Evolutionary conservation across 352 stramenopile genomes (phyloP).

Genomic region (Phytophthora idaei): DNA sequence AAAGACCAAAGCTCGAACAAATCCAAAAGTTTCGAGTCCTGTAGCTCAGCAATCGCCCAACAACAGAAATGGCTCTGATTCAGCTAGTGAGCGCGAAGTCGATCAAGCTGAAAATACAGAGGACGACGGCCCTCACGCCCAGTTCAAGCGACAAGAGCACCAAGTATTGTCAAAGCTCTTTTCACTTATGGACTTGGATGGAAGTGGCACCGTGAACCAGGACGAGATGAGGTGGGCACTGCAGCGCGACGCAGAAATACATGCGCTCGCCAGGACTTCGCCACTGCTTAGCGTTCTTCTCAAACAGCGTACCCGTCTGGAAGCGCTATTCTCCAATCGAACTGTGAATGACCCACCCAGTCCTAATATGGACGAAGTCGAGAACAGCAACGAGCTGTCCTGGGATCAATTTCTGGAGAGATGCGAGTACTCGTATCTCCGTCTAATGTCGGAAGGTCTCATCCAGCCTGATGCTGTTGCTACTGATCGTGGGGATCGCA

Average conservation of each 20-base stretch:
- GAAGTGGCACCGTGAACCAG: constrained; percentile 67
- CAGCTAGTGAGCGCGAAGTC: constrained; percentile 22
- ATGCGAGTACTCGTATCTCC: constrained; percentile 54
- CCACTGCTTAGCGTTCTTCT: constrained; percentile 52
- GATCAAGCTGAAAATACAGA: constrained; percentile 1
- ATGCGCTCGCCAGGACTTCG: constrained; percentile 50
- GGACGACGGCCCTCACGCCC: constrained; percentile 3
- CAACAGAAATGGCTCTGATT: constrained; percentile 16
- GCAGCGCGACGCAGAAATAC: constrained; percentile 62
- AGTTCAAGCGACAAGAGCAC: constrained; percentile 50
- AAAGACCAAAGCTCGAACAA: constrained; percentile 23
- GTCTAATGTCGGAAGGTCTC: constrained; percentile 48
- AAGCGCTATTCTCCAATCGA: constrained; percentile 36
- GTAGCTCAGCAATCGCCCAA: constrained; percentile 2
- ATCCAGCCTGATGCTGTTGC: constrained; percentile 15
- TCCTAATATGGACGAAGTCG: not conserved
- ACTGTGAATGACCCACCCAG: not conserved
- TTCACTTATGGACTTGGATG: constrained; percentile 65
- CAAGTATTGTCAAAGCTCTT: constrained; percentile 53
- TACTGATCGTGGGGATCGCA: not conserved
- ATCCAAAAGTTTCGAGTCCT: constrained; percentile 4
- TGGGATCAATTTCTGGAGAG: constrained; percentile 59
- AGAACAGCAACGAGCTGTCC: constrained; percentile 40
- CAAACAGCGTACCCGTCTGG: constrained; percentile 51
- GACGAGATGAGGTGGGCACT: constrained; percentile 71